Evolutionary conservation across 768 basidiomycete genomes (phyloP).

Genomic region (Trametes villosa): DNA sequence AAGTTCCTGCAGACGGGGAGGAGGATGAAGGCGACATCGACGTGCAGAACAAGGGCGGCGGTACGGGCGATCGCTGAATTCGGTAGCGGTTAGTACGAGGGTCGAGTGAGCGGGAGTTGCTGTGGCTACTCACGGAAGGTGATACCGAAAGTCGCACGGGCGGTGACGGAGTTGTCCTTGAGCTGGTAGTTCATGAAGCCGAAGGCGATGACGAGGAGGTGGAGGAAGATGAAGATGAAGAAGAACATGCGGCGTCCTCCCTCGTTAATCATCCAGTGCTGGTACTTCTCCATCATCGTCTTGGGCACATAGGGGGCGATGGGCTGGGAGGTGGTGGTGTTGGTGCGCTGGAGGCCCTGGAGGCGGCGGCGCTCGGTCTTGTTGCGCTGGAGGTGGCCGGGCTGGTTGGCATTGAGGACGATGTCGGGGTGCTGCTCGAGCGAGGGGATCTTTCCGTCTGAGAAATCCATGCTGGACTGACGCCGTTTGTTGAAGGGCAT

Average conservation of each 20-base stretch:
- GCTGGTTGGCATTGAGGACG: conserved; percentile 33
- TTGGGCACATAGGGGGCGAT: conserved; percentile 42
- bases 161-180: conserved; percentile 75
- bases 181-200: conserved; percentile 78
- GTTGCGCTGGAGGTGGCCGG: conserved; percentile 74
- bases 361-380: conserved; percentile 82
- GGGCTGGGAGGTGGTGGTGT: conserved; percentile 40
- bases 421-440: conserved; percentile 56
- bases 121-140: conserved; percentile 65
- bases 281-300: conserved; percentile 51
- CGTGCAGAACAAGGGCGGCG: conserved; percentile 87
- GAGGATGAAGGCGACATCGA: conserved; percentile 92
- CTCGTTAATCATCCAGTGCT: conserved; percentile 94
- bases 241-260: conserved; percentile 83
- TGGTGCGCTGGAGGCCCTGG: conserved; percentile 79
- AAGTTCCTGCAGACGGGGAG: conserved; percentile 96
- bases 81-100: neutral
- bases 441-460: conserved; percentile 51
- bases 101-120: neutral
- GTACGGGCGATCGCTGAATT: conserved; percentile 78
- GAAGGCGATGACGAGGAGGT: conserved; percentile 75
- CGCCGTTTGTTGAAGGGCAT: conserved; percentile 46
- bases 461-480: conserved; percentile 71
- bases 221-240: conserved; percentile 78
- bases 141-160: conserved; percentile 71